Percentiles rank a stretch among this genome's conserved stretches.
These are phyloP conservation scores for Clausena lansium DNA, from an alignment of 345 rosid species.

Conservation along the genomic window DNA sequence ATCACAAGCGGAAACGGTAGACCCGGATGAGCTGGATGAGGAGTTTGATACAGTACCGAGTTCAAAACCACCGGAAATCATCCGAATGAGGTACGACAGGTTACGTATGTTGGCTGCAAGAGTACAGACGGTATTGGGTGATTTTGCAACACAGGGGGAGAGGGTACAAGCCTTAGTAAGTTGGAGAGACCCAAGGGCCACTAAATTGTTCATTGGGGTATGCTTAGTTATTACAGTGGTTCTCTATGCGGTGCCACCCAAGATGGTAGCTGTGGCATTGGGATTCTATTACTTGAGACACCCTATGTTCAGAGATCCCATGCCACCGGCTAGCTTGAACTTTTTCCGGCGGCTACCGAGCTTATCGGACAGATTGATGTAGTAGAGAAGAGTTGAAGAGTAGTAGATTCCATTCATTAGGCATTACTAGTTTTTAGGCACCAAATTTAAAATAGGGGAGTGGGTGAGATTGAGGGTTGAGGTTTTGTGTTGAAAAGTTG, in stretches of 20 bases:
- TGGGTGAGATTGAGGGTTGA: constrained; percentile 7
- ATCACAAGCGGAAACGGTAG: constrained; percentile 79
- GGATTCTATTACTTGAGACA: constrained; percentile 93
- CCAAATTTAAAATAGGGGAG: not conserved
- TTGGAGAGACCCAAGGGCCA: constrained; percentile 99
- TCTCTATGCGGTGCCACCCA: constrained; percentile 77
- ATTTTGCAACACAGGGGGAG: constrained; percentile 95
- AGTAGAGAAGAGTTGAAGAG: constrained; percentile 10
- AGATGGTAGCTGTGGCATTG: constrained; percentile 95
- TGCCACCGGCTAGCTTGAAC: constrained; percentile 86
- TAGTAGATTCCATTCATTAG: not conserved
- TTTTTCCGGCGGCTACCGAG: constrained; percentile 94
- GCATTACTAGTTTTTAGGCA: constrained; percentile 18
- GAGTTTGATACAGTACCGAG: constrained; percentile 96
- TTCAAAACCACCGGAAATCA: constrained; percentile 60
- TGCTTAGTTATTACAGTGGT: constrained; percentile 68
- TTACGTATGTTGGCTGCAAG: constrained; percentile 77
- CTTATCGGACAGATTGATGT: constrained; percentile 84
- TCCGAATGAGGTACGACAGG: constrained; percentile 79
- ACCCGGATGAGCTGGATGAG: constrained; percentile 89
- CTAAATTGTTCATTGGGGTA: constrained; percentile 76
- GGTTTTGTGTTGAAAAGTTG: constrained; percentile 22
- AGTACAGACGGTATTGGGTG: constrained; percentile 91
- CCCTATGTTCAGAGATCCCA: constrained; percentile 93
- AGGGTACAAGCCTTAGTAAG: constrained; percentile 85